Percentiles rank a stretch among this genome's conserved stretches.
Conservation (phyloP, 768 basidiomycete genomes). For the Leccinum disarticulatum region DNA sequence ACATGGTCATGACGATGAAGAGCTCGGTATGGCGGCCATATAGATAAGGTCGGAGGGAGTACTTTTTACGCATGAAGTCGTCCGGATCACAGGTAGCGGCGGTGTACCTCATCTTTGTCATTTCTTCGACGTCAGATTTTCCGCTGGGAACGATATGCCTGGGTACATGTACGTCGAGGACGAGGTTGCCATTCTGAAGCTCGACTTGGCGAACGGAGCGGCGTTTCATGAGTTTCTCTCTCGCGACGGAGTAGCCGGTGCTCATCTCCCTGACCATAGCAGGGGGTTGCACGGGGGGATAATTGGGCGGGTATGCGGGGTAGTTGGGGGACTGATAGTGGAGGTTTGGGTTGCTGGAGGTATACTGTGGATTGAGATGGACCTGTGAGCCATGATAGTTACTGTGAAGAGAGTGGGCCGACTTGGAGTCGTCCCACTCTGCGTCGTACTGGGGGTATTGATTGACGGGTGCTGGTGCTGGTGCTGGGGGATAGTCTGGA, state of each 20-base stretch:
- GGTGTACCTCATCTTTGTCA: constrained; percentile 84
- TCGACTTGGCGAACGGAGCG: constrained; percentile 78
- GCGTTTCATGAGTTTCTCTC: constrained; percentile 81
- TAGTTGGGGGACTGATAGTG: constrained; percentile 45
- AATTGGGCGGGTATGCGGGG: constrained; percentile 43
- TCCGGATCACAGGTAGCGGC: constrained; percentile 90
- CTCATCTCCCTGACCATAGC: constrained; percentile 47
- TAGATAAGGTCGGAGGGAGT: constrained; percentile 77
- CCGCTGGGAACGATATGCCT: constrained; percentile 72
- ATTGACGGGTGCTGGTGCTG: constrained; percentile 14
- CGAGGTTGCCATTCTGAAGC: constrained; percentile 79
- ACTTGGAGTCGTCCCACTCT: constrained; percentile 49
- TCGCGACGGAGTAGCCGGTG: constrained; percentile 63
- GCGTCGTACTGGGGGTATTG: constrained; percentile 44
- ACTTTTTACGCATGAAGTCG: constrained; percentile 76
- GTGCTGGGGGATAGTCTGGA: constrained; percentile 39
- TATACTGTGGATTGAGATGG: constrained; percentile 65
- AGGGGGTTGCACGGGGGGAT: constrained; percentile 59
- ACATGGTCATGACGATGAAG: constrained; percentile 97
- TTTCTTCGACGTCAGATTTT: constrained; percentile 64
- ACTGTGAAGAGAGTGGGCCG: constrained; percentile 62
- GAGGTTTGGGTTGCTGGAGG: constrained; percentile 49
- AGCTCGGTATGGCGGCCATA: constrained; percentile 83
- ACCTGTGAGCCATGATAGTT: constrained; percentile 64
- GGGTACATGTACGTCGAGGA: constrained; percentile 81